Evolutionary conservation across 2,329 filamentous ascomycete genomes (phyloP), one percentile per base, ranked within the genome.

Genomic region (Fusarium sulawesiense): DNA sequence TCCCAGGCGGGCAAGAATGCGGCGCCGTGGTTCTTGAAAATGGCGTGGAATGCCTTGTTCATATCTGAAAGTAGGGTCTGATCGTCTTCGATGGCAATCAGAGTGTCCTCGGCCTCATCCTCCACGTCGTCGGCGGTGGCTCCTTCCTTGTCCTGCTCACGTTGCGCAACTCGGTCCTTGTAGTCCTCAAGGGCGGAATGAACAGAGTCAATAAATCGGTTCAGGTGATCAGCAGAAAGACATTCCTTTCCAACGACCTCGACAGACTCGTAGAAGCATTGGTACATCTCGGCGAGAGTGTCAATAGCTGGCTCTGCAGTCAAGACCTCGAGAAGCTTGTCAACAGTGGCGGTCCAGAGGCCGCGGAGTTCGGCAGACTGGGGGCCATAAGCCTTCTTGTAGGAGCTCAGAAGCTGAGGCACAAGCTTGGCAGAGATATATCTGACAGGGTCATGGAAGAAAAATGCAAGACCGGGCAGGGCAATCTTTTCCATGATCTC

Each of bases 31-130:
- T 97, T 94, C 85, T 98, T 98, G 87, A 99, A 99, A 72, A 99
- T 93, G 65, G 94, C 95, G 82, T 99, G 96, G 87, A 97, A 99
- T 1, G 96, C 95, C 85, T 99, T 99, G 88, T 99, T 99, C 96
- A 99, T 99, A 78, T 99, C 96, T 3, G 94, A 97, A 45, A 99
- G 87, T 20, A 99, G 86, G 23, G 94, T 97, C 81, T 98, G 95
- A 78, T 99, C 96, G 73, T 99, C 96, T 80, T 99, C 96, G 49
- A 99, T 94, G 14, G 95, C 96, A 74, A 97, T 92, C 32, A 97
- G 86, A 46, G 91, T 88, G 55, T 98, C 95, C 73, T 98, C 92
- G 18, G 91, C 91, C 64, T 96, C 91, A 76, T 98, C 94, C 71
- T 98, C 95, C 18, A 91, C 94, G 61, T 98, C 95, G 56, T 97